Conservation (phyloP, 805 yeast genomes). For the Zygosaccharomyces gambellarensis region DNA sequence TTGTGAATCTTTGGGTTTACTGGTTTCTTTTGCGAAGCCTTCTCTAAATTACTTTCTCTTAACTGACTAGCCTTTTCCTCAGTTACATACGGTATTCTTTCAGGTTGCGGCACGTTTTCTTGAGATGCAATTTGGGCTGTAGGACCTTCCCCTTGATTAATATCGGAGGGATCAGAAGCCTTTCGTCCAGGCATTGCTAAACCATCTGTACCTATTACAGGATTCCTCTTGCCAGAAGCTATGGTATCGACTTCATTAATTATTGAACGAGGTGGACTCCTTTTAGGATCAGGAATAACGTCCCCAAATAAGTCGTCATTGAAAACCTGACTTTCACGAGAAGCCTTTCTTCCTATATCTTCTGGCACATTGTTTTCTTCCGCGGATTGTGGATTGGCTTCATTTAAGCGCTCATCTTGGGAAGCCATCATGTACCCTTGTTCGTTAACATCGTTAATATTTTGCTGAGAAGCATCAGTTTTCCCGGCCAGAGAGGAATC, state of each 20-base stretch:
- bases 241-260: neutral
- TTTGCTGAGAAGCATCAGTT: conserved; percentile 13
- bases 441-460: neutral
- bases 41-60: neutral
- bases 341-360: neutral
- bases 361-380: neutral
- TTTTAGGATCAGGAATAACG: conserved; percentile 10
- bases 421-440: neutral
- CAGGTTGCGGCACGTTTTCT: neutral
- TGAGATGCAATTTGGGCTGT: neutral
- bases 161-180: neutral
- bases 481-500: conserved; percentile 17
- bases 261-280: neutral
- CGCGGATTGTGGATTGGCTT: neutral
- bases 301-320: conserved; percentile 32
- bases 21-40: neutral
- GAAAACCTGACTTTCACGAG: conserved; percentile 25
- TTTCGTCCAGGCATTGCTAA: neutral
- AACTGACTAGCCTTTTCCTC: neutral
- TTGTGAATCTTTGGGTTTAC: neutral
- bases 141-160: neutral
- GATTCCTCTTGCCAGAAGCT: neutral
- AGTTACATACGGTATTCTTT: neutral
- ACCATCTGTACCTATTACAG: neutral
- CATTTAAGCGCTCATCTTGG: neutral